Conservation (phyloP, 257 asterid species). For the Solanum paucissectum region DNA sequence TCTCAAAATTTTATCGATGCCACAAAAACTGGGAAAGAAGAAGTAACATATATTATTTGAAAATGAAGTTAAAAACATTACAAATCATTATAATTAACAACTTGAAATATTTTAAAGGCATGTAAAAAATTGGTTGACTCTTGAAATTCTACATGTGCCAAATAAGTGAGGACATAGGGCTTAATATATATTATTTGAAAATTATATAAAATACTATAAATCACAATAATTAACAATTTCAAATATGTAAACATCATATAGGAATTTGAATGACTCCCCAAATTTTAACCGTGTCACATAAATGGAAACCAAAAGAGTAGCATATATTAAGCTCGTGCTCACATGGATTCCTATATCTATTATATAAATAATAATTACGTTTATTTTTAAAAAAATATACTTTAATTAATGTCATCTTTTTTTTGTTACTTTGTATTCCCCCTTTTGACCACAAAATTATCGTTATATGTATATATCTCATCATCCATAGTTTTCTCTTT, state of each 20-base stretch:
- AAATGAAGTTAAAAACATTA: too few species aligned
- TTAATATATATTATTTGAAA: too few species aligned
- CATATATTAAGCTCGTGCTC: not conserved
- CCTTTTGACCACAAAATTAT: not conserved
- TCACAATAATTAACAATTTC: not conserved
- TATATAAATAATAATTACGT: too few species aligned
- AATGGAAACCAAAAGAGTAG: too few species aligned
- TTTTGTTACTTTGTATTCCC: not conserved
- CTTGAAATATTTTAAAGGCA: not conserved
- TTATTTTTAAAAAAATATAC: too few species aligned
- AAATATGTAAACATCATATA: not conserved
- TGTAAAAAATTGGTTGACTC: not conserved
- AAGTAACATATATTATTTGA: not conserved
- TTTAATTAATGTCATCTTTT: not conserved
- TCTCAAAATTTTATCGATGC: not conserved
- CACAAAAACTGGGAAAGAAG: not conserved
- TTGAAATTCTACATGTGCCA: not conserved
- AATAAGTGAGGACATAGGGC: not conserved
- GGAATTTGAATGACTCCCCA: not conserved
- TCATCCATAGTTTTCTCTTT: not conserved
- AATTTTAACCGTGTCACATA: not conserved
- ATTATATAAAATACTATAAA: too few species aligned
- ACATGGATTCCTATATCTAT: not conserved
- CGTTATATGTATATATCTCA: not conserved
- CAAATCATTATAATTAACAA: too few species aligned